Evolutionary conservation across 768 basidiomycete species (phyloP), one percentile per base, ranked within the genome.

Genomic region (Rhodotorula taiwanensis): DNA sequence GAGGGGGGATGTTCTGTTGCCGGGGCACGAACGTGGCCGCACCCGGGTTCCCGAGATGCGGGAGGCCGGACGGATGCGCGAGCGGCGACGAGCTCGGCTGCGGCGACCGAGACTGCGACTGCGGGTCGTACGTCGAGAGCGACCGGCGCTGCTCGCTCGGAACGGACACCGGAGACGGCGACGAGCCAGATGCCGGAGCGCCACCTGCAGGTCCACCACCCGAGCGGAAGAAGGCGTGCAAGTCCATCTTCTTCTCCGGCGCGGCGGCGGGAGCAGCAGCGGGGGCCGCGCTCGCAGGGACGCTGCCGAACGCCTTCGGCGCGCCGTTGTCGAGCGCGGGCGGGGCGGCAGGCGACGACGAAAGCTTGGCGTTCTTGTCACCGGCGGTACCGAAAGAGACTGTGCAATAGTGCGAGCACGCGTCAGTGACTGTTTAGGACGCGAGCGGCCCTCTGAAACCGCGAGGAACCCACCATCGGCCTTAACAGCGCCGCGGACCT

Each of bases 161-260:
- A 20, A 43, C 34, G 11, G 51, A 25, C 21, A 28, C 45, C 9
- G 45, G 45, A 23, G 49, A 48, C 11, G 45, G 13, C 16, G 58
- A 43, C 25, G 58, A 34, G 27, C 10, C 31, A 20, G 49, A 21
- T n/a, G 57, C 31, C 9, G 67, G 47, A 33, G 69, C 58, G 31
- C 18, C 20, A 20, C 8, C 15, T 4, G 49, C 30, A 28, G 49
- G 18, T 6, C 30, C 49, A 31, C 58, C 56, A 31, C 62, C 61
- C 27, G 50, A 42, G 27, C 61, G 67, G 70, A 70, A 71, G 64
- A 71, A 69, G 28, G 54, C 45, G 64, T 70, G 69, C 41, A 71
- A 45, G 55, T 71, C 62, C 45, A 70, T 39, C 21, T 60, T 52
- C n/a, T 59, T 34, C 33, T 61, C 57, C 20, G 58, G 36, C n/a